Evolutionary conservation across 1,139 yeast species (phyloP).

Genomic region (Saccharomyces hybrid): DNA sequence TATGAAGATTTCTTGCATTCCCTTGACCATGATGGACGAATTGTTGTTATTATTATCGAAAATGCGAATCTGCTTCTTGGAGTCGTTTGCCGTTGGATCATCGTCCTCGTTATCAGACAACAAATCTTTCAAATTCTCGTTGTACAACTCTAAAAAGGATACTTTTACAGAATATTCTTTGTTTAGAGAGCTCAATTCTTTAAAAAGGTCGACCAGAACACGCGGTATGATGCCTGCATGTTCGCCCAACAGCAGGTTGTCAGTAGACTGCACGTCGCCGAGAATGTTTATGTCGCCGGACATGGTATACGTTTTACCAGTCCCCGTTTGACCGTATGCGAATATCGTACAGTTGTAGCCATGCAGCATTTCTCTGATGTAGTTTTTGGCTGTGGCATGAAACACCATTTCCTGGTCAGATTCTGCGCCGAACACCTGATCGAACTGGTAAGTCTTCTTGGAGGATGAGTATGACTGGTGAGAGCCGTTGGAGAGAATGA

Average conservation of each 20-base stretch:
- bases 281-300: conserved; percentile 48
- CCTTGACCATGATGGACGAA: conserved; percentile 37
- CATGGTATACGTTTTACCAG: conserved; percentile 87
- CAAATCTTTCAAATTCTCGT: conserved; percentile 63
- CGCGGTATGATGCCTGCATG: conserved; percentile 69
- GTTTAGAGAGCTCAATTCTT: conserved; percentile 33
- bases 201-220: conserved; percentile 46
- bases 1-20: conserved; percentile 43
- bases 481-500: conserved; percentile 29
- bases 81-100: background rate
- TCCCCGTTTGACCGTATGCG: conserved; percentile 88
- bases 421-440: conserved; percentile 66
- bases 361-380: conserved; percentile 48
- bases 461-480: conserved; percentile 16
- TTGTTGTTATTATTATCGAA: conserved; percentile 1
- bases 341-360: conserved; percentile 74
- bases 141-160: conserved; percentile 66
- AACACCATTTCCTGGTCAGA: conserved; percentile 59
- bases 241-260: conserved; percentile 25
- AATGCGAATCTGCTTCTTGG: conserved; percentile 1
- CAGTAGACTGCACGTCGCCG: conserved; percentile 19
- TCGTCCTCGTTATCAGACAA: conserved; percentile 21
- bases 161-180: conserved; percentile 56
- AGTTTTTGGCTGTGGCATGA: conserved; percentile 52
- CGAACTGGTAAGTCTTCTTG: conserved; percentile 54